Evolutionary conservation across 2,329 filamentous ascomycete species (phyloP), one percentile per base, ranked within the genome.

Genomic region (Amauroascus niger): DNA sequence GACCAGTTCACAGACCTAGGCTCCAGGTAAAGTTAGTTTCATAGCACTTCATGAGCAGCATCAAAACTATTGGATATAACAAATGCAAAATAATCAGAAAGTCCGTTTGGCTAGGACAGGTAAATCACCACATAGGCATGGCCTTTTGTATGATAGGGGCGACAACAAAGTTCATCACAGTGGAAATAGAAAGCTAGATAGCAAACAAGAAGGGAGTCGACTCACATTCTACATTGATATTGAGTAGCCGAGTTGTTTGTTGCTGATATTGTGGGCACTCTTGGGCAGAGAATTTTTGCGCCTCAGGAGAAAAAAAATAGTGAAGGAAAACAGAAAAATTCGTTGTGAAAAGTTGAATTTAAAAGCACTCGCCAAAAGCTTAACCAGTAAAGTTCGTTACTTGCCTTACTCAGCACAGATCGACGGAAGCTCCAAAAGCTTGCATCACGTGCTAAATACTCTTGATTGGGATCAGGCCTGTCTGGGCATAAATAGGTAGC

Each of bases 61-160:
- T 22, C 20, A 44, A 44, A 30, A n/a, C 6, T 53, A 53, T 22
- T 13, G 14, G 2, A 13, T 37, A 33, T 11, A 43, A 8, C 6
- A 50, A 13, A 6, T 9, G 26, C 26, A 30, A 14, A 45, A 33
- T 61, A 58, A 65, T 79, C 76, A 79, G 76, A 70, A 68, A 68
- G 77, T 80, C 76, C 76, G 75, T 80, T 80, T 80, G 78, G 78
- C 74, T 74, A 67, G 72, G 76, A 80, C 77, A 77, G 75, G 77
- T 78, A 75, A 74, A 72, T 80, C 78, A 79, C 76, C 78, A 80
- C 66, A 62, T 65, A 65, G 69, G 63, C 51, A 41, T 14, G 24
- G 44, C 51, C 51, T 35, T 41, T 49, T 63, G 64, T 80, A 71
- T 73, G 78, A 80, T 80, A 80, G 78, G 78, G 78, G 78, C 78